phyloP scores from a whole-genome alignment of 2,329 filamentous ascomycete species.

The Fusarium agapanthi region DNA sequence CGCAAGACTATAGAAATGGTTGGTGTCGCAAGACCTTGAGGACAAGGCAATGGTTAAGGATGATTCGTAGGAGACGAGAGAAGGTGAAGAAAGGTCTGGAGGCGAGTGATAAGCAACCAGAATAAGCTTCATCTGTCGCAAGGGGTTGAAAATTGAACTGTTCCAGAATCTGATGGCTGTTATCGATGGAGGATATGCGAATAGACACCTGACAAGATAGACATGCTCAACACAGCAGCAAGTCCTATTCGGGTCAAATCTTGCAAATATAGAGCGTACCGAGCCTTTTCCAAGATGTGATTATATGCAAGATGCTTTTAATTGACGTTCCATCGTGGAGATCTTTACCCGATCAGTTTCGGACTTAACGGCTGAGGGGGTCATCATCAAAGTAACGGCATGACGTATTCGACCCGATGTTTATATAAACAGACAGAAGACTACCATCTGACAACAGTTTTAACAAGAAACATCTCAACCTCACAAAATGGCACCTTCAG shows the following conservation, averaged over 20 bases:
- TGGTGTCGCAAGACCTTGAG: neutral
- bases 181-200: neutral
- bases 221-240: neutral
- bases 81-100: neutral
- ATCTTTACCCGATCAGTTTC: neutral
- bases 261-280: neutral
- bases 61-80: neutral
- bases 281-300: neutral
- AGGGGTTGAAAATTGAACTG: fast-evolving
- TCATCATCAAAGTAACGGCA: neutral
- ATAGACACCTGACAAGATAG: neutral
- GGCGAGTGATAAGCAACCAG: neutral
- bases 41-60: neutral
- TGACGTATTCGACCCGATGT: slow-evolving; percentile 6
- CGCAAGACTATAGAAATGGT: neutral
- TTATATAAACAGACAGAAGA: neutral
- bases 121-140: fast-evolving
- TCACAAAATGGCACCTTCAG: slow-evolving; percentile 54
- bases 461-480: neutral
- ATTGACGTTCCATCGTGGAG: neutral
- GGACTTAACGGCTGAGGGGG: neutral
- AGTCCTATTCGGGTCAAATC: neutral
- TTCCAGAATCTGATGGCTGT: neutral
- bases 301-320: fast-evolving
- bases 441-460: fast-evolving